These are phyloP conservation scores for Emmonsiellopsis sp. DNA, from an alignment of 2,329 filamentous ascomycete species.

Conservation along the genomic window DNA sequence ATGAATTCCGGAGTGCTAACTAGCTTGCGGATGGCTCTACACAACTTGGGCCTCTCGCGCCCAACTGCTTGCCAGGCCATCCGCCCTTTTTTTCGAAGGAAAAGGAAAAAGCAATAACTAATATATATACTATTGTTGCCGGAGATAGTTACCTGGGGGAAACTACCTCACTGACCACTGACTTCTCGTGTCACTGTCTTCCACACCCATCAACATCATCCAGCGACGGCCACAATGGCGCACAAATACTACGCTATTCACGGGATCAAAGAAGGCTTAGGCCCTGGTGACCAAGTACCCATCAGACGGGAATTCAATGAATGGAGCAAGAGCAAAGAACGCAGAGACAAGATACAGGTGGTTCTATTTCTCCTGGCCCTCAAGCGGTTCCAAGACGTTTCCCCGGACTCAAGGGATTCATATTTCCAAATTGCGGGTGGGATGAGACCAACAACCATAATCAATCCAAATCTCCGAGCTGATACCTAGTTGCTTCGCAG, in stretches of 20 bases:
- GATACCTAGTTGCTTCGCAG: constrained; percentile 31
- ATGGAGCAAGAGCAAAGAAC: background rate
- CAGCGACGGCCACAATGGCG: background rate
- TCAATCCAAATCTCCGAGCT: background rate
- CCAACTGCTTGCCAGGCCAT: too few relatives aligned
- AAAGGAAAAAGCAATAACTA: too few relatives aligned
- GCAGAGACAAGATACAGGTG: background rate
- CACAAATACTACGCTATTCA: background rate
- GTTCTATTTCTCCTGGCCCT: background rate
- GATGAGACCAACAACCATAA: background rate
- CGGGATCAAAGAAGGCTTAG: background rate
- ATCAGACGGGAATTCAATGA: background rate
- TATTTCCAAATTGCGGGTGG: constrained; percentile 1
- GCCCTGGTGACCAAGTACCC: background rate
- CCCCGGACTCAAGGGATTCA: background rate
- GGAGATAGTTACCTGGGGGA: too few relatives aligned
- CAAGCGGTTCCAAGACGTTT: background rate
- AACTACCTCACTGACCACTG: too few relatives aligned
- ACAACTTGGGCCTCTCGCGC: too few relatives aligned
- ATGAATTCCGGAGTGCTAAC: too few relatives aligned
- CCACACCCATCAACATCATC: too few relatives aligned
- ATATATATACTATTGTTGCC: too few relatives aligned
- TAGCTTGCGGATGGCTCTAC: too few relatives aligned
- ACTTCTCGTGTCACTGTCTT: too few relatives aligned
- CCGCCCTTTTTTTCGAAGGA: too few relatives aligned